These are phyloP conservation scores for Populus tremula DNA, from an alignment of 345 rosid genomes.

Conservation along the genomic window DNA sequence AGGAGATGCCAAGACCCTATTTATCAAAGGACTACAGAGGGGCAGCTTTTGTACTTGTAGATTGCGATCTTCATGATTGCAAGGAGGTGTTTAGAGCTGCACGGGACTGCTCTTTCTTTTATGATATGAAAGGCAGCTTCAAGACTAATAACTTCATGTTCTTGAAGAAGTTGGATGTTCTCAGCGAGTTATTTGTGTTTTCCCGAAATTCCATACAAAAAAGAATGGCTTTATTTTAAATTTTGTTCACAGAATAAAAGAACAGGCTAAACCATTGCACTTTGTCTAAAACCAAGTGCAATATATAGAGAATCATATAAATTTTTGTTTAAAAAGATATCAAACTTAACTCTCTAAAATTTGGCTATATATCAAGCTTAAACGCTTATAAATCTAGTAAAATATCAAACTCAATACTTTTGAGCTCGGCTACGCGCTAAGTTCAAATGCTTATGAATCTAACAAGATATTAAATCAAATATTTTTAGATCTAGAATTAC, in stretches of 20 bases:
- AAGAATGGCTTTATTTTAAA: not conserved
- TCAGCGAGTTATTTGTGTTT: not conserved
- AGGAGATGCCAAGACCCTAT: slow-evolving; percentile 36
- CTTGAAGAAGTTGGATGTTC: not conserved
- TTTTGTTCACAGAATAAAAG: no score
- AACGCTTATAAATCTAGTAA: no score
- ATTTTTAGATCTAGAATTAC: no score
- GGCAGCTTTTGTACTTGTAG: slow-evolving; percentile 47
- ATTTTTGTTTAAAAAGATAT: no score
- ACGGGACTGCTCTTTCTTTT: slow-evolving; percentile 1
- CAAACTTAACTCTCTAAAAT: no score
- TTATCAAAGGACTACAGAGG: slow-evolving; percentile 21
- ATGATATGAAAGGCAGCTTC: not conserved
- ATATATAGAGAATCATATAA: not conserved
- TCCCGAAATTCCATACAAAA: not conserved
- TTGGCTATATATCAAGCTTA: no score
- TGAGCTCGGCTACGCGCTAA: no score
- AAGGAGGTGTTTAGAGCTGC: slow-evolving; percentile 27
- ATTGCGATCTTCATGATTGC: slow-evolving; percentile 32
- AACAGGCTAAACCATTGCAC: not conserved
- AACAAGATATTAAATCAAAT: no score
- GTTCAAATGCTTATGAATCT: no score
- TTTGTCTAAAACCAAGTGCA: not conserved
- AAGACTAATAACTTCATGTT: not conserved
- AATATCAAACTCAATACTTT: no score